Percentiles rank a stretch among this genome's conserved stretches.
phyloP scores from a whole-genome alignment of 2,329 filamentous ascomycete genomes.

The Xylariaceae sp. region DNA sequence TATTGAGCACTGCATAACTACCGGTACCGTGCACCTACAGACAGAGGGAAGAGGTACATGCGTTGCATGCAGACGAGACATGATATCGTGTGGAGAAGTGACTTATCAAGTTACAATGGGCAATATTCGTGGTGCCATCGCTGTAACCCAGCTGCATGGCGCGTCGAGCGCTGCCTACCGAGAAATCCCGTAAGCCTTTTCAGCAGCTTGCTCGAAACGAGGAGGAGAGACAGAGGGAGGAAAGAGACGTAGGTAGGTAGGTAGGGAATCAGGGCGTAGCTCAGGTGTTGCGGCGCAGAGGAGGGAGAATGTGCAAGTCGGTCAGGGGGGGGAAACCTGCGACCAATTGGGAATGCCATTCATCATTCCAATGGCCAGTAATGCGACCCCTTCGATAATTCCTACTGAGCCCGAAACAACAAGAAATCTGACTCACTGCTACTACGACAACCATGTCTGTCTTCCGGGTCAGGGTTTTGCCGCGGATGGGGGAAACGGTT shows the following conservation, averaged over 20 bases:
- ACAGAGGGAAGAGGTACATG: background rate
- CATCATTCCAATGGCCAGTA: background rate
- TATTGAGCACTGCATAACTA: background rate
- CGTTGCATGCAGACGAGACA: too few relatives aligned
- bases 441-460: background rate
- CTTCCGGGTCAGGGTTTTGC: background rate
- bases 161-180: background rate
- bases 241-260: too few relatives aligned
- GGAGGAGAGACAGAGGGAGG: too few relatives aligned
- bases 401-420: constrained; percentile 4
- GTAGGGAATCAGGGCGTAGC: too few relatives aligned
- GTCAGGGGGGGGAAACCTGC: background rate
- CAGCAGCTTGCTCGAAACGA: background rate
- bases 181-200: background rate
- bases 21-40: background rate
- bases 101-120: too few relatives aligned
- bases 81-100: too few relatives aligned
- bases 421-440: background rate
- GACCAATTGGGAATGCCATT: too few relatives aligned
- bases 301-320: background rate
- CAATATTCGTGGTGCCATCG: background rate
- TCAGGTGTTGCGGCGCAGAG: background rate
- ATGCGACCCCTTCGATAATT: background rate
- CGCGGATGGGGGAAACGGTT: background rate
- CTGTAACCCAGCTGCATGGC: background rate